Evolutionary conservation across 108 stramenopile genomes (phyloP).

Genomic region (Skeletonema menzelii): DNA sequence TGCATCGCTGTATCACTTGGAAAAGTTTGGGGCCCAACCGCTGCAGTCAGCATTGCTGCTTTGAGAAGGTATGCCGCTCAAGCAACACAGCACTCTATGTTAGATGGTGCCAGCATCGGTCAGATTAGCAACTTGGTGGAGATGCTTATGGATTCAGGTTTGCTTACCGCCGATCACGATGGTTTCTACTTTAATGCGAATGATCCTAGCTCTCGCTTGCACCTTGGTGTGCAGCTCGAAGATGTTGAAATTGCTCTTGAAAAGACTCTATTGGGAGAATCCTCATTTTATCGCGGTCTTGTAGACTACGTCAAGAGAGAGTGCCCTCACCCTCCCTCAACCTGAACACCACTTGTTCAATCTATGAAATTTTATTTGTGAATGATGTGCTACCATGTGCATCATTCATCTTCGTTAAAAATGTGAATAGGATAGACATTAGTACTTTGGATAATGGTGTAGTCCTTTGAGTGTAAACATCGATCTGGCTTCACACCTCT

Average conservation of each 20-base stretch:
- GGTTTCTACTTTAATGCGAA: conserved; percentile 8
- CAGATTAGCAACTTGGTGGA: conserved; percentile 40
- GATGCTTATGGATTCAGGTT: conserved; percentile 51
- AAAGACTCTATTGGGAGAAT: conserved; percentile 45
- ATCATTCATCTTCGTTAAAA: no score
- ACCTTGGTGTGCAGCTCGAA: conserved; percentile 63
- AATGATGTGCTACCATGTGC: no score
- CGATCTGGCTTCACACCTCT: no score
- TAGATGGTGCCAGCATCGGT: conserved; percentile 26
- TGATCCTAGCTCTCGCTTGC: conserved; percentile 21
- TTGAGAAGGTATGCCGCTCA: conserved; percentile 36
- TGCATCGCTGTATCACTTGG: conserved; percentile 49
- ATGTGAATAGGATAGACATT: no score
- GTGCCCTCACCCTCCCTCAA: not conserved
- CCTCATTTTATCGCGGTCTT: conserved; percentile 39
- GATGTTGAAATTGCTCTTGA: conserved; percentile 69
- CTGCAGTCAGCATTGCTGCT: conserved; percentile 25
- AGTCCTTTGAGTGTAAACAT: no score
- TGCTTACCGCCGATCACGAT: conserved; percentile 23
- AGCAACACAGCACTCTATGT: conserved; percentile 20
- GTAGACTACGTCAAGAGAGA: conserved; percentile 40
- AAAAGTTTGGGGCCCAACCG: conserved; percentile 30
- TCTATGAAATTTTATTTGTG: not conserved
- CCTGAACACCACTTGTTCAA: not conserved
- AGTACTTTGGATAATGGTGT: no score